phyloP scores from a whole-genome alignment of 306 rosid genomes.

The Prunus mongolica region DNA sequence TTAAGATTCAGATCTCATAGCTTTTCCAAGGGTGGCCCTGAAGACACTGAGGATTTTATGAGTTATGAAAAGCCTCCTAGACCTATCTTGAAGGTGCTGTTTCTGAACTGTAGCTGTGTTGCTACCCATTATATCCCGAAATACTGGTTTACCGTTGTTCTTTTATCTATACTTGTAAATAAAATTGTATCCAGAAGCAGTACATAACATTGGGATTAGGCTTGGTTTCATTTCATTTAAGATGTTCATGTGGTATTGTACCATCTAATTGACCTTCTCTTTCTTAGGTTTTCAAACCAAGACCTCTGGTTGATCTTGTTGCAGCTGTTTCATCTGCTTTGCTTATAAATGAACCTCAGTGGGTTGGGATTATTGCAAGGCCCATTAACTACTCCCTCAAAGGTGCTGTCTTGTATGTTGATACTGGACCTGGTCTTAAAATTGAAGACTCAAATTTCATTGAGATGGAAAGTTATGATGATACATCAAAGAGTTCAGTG shows the following conservation, averaged over 20 bases:
- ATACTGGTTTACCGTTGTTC: slow-evolving; percentile 5
- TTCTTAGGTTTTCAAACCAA: slow-evolving; percentile 75
- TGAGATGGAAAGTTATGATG: slow-evolving; percentile 75
- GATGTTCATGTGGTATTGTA: neutral
- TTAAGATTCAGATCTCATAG: slow-evolving; percentile 92
- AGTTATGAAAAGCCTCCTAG: slow-evolving; percentile 94
- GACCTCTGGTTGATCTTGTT: slow-evolving; percentile 92
- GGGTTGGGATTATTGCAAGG: slow-evolving; percentile 85
- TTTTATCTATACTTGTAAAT: slow-evolving; percentile 16
- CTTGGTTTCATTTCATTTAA: neutral
- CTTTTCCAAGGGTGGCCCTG: slow-evolving; percentile 94
- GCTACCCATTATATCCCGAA: neutral
- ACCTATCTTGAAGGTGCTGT: slow-evolving; percentile 85
- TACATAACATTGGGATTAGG: neutral
- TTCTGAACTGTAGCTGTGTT: neutral
- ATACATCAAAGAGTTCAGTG: slow-evolving; percentile 35
- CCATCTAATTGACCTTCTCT: slow-evolving; percentile 26
- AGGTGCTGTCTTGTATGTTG: slow-evolving; percentile 81
- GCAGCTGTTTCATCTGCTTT: slow-evolving; percentile 91
- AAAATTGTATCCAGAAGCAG: slow-evolving; percentile 6
- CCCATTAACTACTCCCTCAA: slow-evolving; percentile 89
- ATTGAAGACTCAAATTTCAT: slow-evolving; percentile 60
- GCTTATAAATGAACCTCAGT: slow-evolving; percentile 88
- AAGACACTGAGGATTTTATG: slow-evolving; percentile 88
- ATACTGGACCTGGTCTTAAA: slow-evolving; percentile 94